Evolutionary conservation across 805 yeast species (phyloP).

Genomic region (Suhomyces emberorum): DNA sequence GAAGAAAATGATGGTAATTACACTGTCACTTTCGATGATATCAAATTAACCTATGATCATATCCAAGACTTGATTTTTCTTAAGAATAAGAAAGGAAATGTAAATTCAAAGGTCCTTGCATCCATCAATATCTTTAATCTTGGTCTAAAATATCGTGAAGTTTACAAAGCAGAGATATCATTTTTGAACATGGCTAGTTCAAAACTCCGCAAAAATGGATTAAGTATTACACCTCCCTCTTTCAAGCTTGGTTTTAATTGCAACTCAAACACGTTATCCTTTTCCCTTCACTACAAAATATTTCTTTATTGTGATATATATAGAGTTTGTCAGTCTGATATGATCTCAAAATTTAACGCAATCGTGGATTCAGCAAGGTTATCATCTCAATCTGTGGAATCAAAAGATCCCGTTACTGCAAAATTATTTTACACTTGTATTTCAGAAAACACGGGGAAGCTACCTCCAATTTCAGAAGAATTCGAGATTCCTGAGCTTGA

Average conservation of each 20-base stretch:
- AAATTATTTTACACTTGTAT: constrained; percentile 49
- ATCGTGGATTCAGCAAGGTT: background rate
- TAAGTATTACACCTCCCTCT: constrained; percentile 6
- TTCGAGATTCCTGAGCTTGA: constrained; percentile 43
- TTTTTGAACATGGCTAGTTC: constrained; percentile 10
- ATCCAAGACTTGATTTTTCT: constrained; percentile 8
- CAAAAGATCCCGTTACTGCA: constrained; percentile 17
- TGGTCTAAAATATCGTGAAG: background rate
- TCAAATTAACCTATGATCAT: constrained; percentile 10
- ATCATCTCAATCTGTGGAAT: background rate
- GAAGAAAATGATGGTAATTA: constrained; percentile 6
- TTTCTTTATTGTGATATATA: constrained; percentile 16
- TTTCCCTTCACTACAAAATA: constrained; percentile 14
- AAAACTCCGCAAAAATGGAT: constrained; percentile 10
- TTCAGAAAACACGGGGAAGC: constrained; percentile 40
- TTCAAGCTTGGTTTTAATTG: constrained; percentile 12
- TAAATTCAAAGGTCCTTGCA: constrained; percentile 10
- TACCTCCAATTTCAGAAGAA: constrained; percentile 15
- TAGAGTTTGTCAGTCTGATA: constrained; percentile 16
- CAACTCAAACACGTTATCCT: constrained; percentile 8
- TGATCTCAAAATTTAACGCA: constrained; percentile 11
- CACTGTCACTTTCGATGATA: constrained; percentile 12
- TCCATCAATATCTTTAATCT: constrained; percentile 11
- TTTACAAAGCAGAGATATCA: constrained; percentile 13
- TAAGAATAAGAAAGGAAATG: constrained; percentile 6